These are phyloP conservation scores for Myxozyma geophila DNA, from an alignment of 805 yeast genomes.

Conservation along the genomic window DNA sequence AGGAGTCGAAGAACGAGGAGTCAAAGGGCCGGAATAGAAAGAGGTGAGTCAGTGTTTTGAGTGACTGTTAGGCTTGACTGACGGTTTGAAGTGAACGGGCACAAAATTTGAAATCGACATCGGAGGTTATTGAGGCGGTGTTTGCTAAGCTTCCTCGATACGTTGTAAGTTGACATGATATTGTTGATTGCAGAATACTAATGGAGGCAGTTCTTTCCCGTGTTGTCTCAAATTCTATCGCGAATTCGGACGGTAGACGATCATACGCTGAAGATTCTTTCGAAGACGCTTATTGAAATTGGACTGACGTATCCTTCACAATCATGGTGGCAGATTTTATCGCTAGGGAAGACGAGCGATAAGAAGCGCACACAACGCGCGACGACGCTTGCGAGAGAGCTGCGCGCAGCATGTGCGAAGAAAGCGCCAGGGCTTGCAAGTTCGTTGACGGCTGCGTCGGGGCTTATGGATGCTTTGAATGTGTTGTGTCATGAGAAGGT, in stretches of 20 bases:
- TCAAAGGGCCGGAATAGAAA: neutral
- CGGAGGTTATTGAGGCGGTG: slow-evolving; percentile 44
- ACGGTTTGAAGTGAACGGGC: slow-evolving; percentile 28
- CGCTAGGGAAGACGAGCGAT: slow-evolving; percentile 66
- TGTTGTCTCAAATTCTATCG: slow-evolving; percentile 82
- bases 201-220: slow-evolving; percentile 66
- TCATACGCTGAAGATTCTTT: slow-evolving; percentile 59
- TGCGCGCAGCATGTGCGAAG: slow-evolving; percentile 3
- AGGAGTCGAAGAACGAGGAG: slow-evolving; percentile 11
- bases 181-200: neutral
- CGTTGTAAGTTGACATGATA: slow-evolving; percentile 38
- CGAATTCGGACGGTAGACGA: slow-evolving; percentile 69
- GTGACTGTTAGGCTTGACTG: no score
- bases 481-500: slow-evolving; percentile 10
- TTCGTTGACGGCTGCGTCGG: slow-evolving; percentile 9
- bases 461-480: slow-evolving; percentile 13
- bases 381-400: slow-evolving; percentile 45
- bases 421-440: neutral
- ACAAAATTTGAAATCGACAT: slow-evolving; percentile 27
- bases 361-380: slow-evolving; percentile 47
- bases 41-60: neutral
- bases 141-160: slow-evolving; percentile 55
- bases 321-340: slow-evolving; percentile 81
- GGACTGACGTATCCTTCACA: slow-evolving; percentile 74
- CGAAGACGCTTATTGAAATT: slow-evolving; percentile 61